Conservation (phyloP, 1,139 yeast genomes). For the Nakaseomyces bracarensis region DNA sequence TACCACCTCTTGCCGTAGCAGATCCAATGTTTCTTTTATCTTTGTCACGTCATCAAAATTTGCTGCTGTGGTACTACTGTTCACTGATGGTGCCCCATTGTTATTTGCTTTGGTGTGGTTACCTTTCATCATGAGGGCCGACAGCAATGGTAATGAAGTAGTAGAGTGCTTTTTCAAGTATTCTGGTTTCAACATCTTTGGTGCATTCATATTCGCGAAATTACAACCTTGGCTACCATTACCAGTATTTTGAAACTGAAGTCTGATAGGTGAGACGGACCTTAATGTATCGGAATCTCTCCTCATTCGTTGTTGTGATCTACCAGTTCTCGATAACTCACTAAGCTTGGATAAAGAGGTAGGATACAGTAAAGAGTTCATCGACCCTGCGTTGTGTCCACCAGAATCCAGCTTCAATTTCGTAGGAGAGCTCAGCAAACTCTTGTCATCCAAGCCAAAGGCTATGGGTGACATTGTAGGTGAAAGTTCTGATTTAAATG, state of each 20-base stretch:
- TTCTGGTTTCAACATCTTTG: conserved; percentile 28
- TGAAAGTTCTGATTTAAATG: conserved; percentile 21
- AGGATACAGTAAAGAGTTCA: conserved; percentile 43
- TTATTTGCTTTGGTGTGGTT: conserved; percentile 8
- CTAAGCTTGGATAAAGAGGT: conserved; percentile 30
- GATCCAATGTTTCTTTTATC: conserved; percentile 20
- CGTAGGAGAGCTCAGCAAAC: conserved; percentile 23
- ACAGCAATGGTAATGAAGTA: conserved; percentile 19
- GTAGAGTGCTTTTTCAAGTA: conserved; percentile 16
- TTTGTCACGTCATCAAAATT: conserved; percentile 5
- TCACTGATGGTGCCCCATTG: conserved; percentile 7
- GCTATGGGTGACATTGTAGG: conserved; percentile 27
- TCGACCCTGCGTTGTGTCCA: conserved; percentile 73
- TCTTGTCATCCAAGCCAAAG: conserved; percentile 24
- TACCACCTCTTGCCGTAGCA: conserved; percentile 15
- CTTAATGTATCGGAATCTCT: conserved; percentile 21
- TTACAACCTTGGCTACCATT: conserved; percentile 8
- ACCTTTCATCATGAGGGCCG: conserved; percentile 19
- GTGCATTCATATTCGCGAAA: conserved; percentile 10
- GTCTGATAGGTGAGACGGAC: conserved; percentile 23
- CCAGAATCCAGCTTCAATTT: conserved; percentile 60
- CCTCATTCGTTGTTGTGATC: conserved; percentile 15
- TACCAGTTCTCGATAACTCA: conserved; percentile 21
- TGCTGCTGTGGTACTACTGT: conserved; percentile 6
- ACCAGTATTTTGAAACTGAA: conserved; percentile 13